Percentiles rank a stretch among this genome's conserved stretches.
Conservation (phyloP, 768 basidiomycete genomes). For the Tylopilus plumbeoviolaceoides region DNA sequence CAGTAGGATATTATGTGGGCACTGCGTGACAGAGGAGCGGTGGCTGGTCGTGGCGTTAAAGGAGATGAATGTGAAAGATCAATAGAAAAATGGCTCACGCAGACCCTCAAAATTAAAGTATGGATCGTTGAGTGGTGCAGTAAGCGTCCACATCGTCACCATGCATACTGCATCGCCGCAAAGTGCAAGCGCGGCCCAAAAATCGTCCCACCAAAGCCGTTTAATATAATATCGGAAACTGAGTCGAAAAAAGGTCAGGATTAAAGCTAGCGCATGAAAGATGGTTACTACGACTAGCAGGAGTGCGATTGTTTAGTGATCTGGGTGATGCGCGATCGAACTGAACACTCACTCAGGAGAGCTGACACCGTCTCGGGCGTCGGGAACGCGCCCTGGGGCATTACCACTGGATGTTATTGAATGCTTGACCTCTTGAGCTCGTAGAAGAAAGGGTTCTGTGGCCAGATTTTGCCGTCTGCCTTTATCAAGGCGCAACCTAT, state of each 20-base stretch:
- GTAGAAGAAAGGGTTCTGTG: background rate
- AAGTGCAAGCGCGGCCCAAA: conserved; percentile 21
- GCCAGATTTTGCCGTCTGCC: background rate
- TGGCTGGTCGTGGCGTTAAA: conserved; percentile 26
- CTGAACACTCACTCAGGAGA: conserved; percentile 15
- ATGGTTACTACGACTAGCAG: conserved; percentile 16
- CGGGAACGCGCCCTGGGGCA: background rate
- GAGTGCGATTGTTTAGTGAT: background rate
- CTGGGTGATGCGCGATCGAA: background rate
- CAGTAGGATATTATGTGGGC: conserved; percentile 18
- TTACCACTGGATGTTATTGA: background rate
- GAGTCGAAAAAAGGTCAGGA: conserved; percentile 25
- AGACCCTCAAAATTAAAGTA: conserved; percentile 6
- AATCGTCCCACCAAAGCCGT: conserved; percentile 30
- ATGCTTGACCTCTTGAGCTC: background rate
- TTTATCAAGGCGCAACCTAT: background rate
- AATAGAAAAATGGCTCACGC: conserved; percentile 5
- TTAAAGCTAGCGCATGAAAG: conserved; percentile 17
- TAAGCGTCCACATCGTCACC: conserved; percentile 11
- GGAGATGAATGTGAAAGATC: background rate
- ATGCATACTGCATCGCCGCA: conserved; percentile 7
- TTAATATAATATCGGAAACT: conserved; percentile 21
- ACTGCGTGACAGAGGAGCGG: conserved; percentile 12
- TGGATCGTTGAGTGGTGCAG: conserved; percentile 27
- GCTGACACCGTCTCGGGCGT: conserved; percentile 14